Evolutionary conservation across 768 basidiomycete genomes (phyloP).

Genomic region (Gyrodon lividus): DNA sequence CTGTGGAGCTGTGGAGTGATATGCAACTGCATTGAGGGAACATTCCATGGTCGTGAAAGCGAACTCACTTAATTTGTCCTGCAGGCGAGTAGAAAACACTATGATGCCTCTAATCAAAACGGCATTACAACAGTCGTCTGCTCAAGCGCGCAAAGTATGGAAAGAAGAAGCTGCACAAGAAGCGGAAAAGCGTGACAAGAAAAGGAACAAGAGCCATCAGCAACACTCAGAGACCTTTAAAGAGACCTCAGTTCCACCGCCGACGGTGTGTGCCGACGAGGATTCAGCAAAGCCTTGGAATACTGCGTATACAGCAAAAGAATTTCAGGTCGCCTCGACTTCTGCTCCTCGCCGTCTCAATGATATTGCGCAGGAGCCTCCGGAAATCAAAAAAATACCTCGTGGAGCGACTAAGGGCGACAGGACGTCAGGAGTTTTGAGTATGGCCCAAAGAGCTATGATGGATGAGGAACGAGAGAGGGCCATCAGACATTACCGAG

Average conservation of each 20-base stretch:
- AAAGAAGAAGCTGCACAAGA: constrained; percentile 26
- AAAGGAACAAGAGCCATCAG: constrained; percentile 4
- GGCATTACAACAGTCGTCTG: constrained; percentile 58
- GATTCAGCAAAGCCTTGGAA: constrained; percentile 20
- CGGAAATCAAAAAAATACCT: constrained; percentile 55
- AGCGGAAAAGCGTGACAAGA: constrained; percentile 17
- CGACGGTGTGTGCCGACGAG: constrained; percentile 10
- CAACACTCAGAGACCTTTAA: constrained; percentile 13
- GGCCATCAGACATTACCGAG: constrained; percentile 64
- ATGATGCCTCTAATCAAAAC: constrained; percentile 64
- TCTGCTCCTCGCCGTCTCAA: constrained; percentile 65
- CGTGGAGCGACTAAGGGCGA: constrained; percentile 38
- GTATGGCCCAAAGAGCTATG: constrained; percentile 74
- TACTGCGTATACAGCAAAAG: constrained; percentile 29
- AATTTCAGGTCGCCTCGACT: constrained; percentile 50
- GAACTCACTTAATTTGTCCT: constrained; percentile 3
- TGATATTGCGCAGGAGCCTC: constrained; percentile 70
- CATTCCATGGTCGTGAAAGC: constrained; percentile 5
- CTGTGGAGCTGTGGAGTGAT: constrained; percentile 6
- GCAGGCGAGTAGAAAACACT: constrained; percentile 70
- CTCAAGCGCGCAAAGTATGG: constrained; percentile 46
- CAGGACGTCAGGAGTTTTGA: constrained; percentile 46
- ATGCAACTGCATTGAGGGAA: constrained; percentile 6
- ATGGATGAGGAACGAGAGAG: constrained; percentile 76
- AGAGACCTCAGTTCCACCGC: constrained; percentile 13